Base-by-base conservation (phyloP, 306 rosid genomes). In the Aeschynomene evenia region DNA sequence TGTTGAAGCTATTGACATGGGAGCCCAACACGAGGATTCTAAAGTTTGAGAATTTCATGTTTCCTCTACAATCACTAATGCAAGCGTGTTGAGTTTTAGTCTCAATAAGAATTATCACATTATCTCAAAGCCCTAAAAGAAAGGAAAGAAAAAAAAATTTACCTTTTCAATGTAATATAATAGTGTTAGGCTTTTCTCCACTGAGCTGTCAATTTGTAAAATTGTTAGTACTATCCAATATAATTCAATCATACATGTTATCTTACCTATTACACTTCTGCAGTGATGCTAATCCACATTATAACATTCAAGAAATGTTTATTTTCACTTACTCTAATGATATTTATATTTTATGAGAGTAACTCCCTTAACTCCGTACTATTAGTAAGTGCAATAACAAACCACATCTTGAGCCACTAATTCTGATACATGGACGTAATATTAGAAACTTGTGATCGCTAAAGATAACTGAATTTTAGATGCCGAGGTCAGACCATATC, bases 1-100 rank as follows among this genome's bases (percentile, higher is more conserved):
- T 73, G 10, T 81, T 73, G 60, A 67, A 62, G 79, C 11, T 53
- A 4, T 16, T 48, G 70, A 39, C 51, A 50, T 33, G 26, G 62
- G 7, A 61, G 60, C 15, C 6, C 79, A 61, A 53, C 20, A 62
- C 9, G 60, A 60, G 3, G 59, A 59, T 28, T 13, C 2, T 23
- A 29, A 22, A 52, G 50, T 72, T 12, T 79, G 61, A 77, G 67
- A 31, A 3, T 59, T 33, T 13, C 46, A 43, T n/a, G 19, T 2
- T 15, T 70, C 22, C 10, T 70, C 22, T 45, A 46, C 6, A 49
- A 40, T 40, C 46, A 11, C 46, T 16, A 42, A 14, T 56, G 14
- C 45, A 56, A 55, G 16, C 39, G 65, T 43, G 36, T 28, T 42
- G 55, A 28, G 11, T 37, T 12, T 54, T 37, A 11, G 9, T 28